A percentile compares a stretch with the other conserved stretches of the same genome.
Conservation (phyloP, 352 stramenopile species). For the Aphanomyces euteiches region DNA sequence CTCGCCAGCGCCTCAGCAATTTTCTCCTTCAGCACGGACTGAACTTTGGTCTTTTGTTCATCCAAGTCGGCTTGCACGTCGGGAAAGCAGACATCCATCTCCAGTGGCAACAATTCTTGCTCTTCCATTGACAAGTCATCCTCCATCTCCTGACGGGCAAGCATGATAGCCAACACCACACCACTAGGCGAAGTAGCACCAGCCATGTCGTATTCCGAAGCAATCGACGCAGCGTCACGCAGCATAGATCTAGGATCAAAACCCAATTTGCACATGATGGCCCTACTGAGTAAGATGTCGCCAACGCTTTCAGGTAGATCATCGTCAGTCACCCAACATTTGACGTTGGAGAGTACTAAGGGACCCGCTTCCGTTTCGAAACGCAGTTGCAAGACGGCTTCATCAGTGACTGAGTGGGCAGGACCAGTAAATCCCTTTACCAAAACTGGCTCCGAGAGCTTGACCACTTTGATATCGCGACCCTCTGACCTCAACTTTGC, state of each 20-base stretch:
- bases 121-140: slow-evolving; percentile 7
- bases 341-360: neutral
- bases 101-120: neutral
- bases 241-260: neutral
- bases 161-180: slow-evolving; percentile 9
- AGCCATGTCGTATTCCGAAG: slow-evolving; percentile 1
- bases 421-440: slow-evolving; percentile 1
- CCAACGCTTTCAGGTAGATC: neutral
- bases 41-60: no score
- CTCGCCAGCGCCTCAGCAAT: neutral
- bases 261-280: slow-evolving; percentile 22
- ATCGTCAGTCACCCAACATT: slow-evolving; percentile 17
- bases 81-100: slow-evolving; percentile 1
- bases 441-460: neutral
- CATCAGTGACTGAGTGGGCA: neutral
- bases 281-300: slow-evolving; percentile 16
- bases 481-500: no score
- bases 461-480: no score
- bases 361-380: slow-evolving; percentile 1
- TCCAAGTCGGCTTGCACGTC: no score
- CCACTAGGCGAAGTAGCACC: neutral
- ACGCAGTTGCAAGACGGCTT: neutral
- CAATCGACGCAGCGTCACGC: neutral
- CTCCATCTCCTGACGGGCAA: neutral
- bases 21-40: neutral